A percentile compares a stretch with the other conserved stretches of the same genome.
Evolutionary conservation across 1,284 basidiomycete species (phyloP).

Genomic region (Tranzscheliella williamsii): DNA sequence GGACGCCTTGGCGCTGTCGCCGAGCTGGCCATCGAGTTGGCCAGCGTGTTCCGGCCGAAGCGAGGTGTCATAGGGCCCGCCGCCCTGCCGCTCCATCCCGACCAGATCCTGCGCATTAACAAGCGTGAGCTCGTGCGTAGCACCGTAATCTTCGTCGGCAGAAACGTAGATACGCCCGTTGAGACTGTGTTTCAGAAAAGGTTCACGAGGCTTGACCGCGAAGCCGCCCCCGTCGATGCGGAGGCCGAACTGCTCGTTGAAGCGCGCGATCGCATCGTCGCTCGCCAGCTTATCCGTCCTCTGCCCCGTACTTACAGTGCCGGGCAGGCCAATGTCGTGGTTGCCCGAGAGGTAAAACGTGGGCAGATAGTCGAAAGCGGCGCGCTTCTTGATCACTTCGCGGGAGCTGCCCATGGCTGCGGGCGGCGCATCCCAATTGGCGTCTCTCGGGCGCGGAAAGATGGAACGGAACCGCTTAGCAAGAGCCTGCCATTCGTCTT

Average conservation of each 20-base stretch:
- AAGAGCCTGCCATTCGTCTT: slow-evolving; percentile 13
- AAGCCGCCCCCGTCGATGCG: slow-evolving; percentile 19
- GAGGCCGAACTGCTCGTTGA: slow-evolving; percentile 19
- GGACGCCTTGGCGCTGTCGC: slow-evolving; percentile 21
- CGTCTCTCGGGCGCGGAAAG: slow-evolving; percentile 25
- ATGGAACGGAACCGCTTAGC: slow-evolving; percentile 22
- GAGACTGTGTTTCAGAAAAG: slow-evolving; percentile 8
- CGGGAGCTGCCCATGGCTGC: slow-evolving; percentile 12
- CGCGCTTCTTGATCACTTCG: slow-evolving; percentile 11
- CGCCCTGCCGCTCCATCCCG: slow-evolving; percentile 39
- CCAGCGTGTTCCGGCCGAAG: slow-evolving; percentile 16
- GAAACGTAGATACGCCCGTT: slow-evolving; percentile 44
- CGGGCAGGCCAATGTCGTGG: slow-evolving; percentile 48
- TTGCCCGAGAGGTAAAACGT: slow-evolving; percentile 44
- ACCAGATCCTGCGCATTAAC: slow-evolving; percentile 48
- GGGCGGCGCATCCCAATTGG: slow-evolving; percentile 14
- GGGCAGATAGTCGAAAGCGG: slow-evolving; percentile 9
- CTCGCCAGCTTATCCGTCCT: slow-evolving; percentile 11
- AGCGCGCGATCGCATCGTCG: slow-evolving; percentile 16
- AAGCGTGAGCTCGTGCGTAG: slow-evolving; percentile 48
- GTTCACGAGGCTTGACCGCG: slow-evolving; percentile 15
- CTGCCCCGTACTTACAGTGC: slow-evolving; percentile 1
- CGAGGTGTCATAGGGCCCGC: slow-evolving; percentile 18
- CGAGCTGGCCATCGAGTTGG: slow-evolving; percentile 22
- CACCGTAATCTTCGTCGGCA: slow-evolving; percentile 4